A percentile compares a stretch with the other conserved stretches of the same genome.
Conservation (phyloP, 1,284 basidiomycete species). For the Tausonia pullulans region DNA sequence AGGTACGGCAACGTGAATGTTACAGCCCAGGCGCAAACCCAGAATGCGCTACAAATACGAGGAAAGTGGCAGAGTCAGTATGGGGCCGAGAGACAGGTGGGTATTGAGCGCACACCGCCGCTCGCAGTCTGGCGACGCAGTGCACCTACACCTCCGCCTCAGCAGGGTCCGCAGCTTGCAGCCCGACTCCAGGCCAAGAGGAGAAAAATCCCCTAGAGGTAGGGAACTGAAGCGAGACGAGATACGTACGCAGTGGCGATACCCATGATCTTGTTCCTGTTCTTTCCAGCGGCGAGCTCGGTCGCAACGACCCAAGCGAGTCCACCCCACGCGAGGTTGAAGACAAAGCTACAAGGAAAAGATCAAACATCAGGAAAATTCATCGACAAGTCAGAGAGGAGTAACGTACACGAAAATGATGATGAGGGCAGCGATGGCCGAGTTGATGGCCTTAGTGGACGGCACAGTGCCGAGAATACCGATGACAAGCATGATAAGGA, state of each 20-base stretch:
- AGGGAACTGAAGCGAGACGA: no score
- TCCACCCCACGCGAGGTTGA: slow-evolving; percentile 40
- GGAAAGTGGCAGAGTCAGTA: no score
- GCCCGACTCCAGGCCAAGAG: no score
- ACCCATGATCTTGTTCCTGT: slow-evolving; percentile 38
- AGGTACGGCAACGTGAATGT: slow-evolving; percentile 33
- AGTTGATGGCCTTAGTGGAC: slow-evolving; percentile 21
- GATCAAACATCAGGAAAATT: not conserved
- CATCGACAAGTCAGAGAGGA: slow-evolving; percentile 9
- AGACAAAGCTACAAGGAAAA: slow-evolving; percentile 27
- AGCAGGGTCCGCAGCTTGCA: no score
- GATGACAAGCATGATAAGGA: slow-evolving; percentile 33
- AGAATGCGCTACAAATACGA: slow-evolving; percentile 30
- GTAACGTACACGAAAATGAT: slow-evolving; percentile 30
- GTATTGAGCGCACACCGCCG: no score
- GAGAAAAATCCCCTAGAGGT: no score
- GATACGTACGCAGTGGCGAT: slow-evolving; percentile 24
- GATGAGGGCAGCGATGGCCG: slow-evolving; percentile 37
- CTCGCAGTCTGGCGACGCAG: no score
- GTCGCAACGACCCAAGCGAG: slow-evolving; percentile 30
- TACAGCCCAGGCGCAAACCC: slow-evolving; percentile 37
- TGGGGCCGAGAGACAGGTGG: no score
- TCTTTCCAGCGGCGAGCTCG: slow-evolving; percentile 34
- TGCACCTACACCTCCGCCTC: no score
- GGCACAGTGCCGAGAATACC: slow-evolving; percentile 31